Percentiles rank a stretch among this genome's conserved stretches.
Evolutionary conservation across 192 early-diverging fungal species (phyloP).

Genomic region (Gigaspora rosea): DNA sequence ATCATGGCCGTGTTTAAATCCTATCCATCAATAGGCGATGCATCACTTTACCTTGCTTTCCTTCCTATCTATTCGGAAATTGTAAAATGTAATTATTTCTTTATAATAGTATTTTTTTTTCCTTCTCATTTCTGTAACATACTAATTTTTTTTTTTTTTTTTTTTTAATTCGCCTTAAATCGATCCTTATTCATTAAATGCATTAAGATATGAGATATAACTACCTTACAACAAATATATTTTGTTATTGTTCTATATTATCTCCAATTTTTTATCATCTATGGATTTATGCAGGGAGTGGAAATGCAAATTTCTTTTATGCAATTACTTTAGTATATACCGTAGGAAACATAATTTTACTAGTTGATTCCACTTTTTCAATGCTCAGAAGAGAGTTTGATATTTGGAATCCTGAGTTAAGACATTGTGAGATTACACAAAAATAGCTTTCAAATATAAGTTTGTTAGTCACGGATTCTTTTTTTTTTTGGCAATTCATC

Average conservation of each 20-base stretch:
- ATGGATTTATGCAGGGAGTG: conserved; percentile 95
- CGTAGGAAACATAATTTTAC: conserved; percentile 80
- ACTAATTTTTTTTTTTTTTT: neutral
- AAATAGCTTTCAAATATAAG: neutral
- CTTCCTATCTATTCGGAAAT: conserved; percentile 81
- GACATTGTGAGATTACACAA: conserved; percentile 26
- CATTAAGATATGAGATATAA: conserved; percentile 76
- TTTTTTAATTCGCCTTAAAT: neutral
- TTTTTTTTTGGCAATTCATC: too few species aligned
- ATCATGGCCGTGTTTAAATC: conserved; percentile 89
- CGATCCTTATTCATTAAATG: neutral
- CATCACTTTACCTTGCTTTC: conserved; percentile 78
- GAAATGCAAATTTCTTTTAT: conserved; percentile 98
- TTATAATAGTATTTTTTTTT: neutral
- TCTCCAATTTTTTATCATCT: conserved; percentile 91
- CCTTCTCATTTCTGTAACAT: neutral
- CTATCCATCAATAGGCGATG: conserved; percentile 91
- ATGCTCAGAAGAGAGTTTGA: conserved; percentile 81
- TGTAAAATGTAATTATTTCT: conserved; percentile 74
- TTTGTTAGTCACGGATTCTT: too few species aligned
- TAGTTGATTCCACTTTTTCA: conserved; percentile 85
- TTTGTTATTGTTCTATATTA: conserved; percentile 74
- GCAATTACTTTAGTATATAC: conserved; percentile 93
- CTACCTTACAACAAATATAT: conserved; percentile 70
- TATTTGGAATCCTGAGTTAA: conserved; percentile 23